Evolutionary conservation across 371 early-diverging fungal species (phyloP), one percentile per base, ranked within the genome.

Genomic region (Rhizomucor miehei): DNA sequence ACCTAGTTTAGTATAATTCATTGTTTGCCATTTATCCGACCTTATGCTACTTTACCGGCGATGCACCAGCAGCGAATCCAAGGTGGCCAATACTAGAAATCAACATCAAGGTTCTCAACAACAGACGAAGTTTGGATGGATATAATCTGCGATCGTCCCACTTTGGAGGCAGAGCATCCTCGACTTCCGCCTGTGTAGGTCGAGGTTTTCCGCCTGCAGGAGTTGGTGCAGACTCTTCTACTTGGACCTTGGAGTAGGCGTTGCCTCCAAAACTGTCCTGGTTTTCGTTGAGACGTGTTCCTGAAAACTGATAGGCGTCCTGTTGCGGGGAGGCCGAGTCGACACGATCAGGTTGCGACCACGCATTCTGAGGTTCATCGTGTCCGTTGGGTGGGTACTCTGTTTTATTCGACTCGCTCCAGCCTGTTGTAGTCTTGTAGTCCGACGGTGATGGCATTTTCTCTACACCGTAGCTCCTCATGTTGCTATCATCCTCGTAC

Each of bases 11-110:
- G 38, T 44, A 45, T 9, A 19, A 36, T 24, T 29, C 11, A 37
- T 55, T 29, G 29, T 16, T n/a, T 5, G 1, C n/a, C 44, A 43
- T 24, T 17, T 17, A 41, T 44, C 11, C 29, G 29, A 43, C 20
- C 9, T 29, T 11, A 19, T 17, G 8, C 25, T 10, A 10, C 51
- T 66, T 75, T 71, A 79, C 79, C 1, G 79, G 74, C 1, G 70
- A 67, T 3, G 79, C 79, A 34, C 79, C 75, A 3, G 72, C 79
- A 25, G 73, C 71, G 65, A 79, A 79, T 3, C 79, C 79, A 24
- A 79, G 52, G 43, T 67, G 65, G 13, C 79, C 79, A 46, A 79
- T 51, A 25, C 62, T 56, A 13, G 65, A 57, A 23, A 79, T 50
- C 24, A 79, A 56, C 44, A 66, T 58, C n/a, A 71, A 44, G 44